Evolutionary conservation across 2,329 filamentous ascomycete species (phyloP), one percentile per base, ranked within the genome.

Genomic region (Neonectria ditissima): DNA sequence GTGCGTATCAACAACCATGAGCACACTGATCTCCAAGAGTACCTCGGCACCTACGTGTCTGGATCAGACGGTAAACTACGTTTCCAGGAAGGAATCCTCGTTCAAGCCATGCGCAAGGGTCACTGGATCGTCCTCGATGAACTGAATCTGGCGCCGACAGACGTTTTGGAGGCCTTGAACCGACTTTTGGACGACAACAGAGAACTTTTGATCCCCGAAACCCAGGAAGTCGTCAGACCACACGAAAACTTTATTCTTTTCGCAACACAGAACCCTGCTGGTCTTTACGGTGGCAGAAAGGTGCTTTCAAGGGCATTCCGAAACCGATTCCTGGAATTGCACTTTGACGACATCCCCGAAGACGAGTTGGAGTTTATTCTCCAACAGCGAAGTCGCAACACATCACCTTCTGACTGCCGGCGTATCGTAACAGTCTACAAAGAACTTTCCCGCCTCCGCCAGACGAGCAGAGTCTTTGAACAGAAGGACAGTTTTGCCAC

Each of bases 1-100:
- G 94, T 99, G 45, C 89, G 96, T 64, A 99, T 99, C 83, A 99
- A 99, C 81, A 99, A 99, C 71, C 96, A 99, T 79, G 97, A 99
- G 76, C 96, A 99, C 75, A 99, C 96, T 0, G 96, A 99, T 77
- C 83, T 99, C 39, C 96, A 99, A 78, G 97, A 99, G 76, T 99
- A 99, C 74, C 82, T 99, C 6, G 96, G 96, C 18, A 97, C 94
- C 0, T 99, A 99, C 71, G 84, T 97, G 1, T 97, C 96, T 2
- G 92, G 91, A 24, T 80, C 89, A 0, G 92, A 97, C 74, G 97
- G 97, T 5, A 92, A 92, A 65, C 83, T 99, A 44, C 87, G 86
- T 11, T 99, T 97, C 73, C 94, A 97, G 76, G 97, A 99, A 79
- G 96, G 96, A 56, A 86, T 98, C 4, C 84, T 99, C 7, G 95